These are phyloP conservation scores for Prunus mongolica DNA, from an alignment of 306 rosid genomes.

Conservation along the genomic window DNA sequence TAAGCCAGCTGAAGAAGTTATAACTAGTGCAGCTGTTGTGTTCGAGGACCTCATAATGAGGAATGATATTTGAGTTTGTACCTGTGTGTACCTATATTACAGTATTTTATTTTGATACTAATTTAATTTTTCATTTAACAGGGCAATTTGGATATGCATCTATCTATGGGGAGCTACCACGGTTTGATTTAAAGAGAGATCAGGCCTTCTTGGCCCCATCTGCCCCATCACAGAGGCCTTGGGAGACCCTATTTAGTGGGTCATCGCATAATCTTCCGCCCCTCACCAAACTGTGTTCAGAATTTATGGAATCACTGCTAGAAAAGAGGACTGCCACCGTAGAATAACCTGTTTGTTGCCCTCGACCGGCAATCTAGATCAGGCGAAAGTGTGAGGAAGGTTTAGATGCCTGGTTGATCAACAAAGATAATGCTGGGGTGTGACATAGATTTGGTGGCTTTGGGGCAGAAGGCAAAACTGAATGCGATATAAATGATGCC, in stretches of 20 bases:
- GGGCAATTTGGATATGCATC: constrained; percentile 67
- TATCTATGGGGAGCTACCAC: constrained; percentile 70
- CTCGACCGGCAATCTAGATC: background rate
- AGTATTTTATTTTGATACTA: background rate
- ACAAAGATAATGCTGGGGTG: background rate
- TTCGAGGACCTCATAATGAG: background rate
- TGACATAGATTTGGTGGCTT: background rate
- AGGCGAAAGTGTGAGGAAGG: background rate
- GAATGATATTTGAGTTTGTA: background rate
- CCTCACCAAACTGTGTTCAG: constrained; percentile 73
- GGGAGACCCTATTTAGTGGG: constrained; percentile 85
- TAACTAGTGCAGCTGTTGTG: background rate
- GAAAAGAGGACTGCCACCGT: constrained; percentile 51
- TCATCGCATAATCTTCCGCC: constrained; percentile 80
- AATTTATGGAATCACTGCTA: constrained; percentile 65
- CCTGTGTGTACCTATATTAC: background rate
- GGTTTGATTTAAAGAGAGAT: constrained; percentile 46
- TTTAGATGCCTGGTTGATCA: background rate
- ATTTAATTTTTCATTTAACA: constrained; percentile 27
- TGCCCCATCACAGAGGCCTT: constrained; percentile 67
- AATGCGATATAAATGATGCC: background rate
- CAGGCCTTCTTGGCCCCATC: constrained; percentile 32
- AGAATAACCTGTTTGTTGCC: constrained; percentile 33
- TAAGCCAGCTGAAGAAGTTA: background rate
- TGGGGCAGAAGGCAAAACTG: background rate